Conservation (phyloP, 2,329 filamentous ascomycete species). For the Nemania sp. region DNA sequence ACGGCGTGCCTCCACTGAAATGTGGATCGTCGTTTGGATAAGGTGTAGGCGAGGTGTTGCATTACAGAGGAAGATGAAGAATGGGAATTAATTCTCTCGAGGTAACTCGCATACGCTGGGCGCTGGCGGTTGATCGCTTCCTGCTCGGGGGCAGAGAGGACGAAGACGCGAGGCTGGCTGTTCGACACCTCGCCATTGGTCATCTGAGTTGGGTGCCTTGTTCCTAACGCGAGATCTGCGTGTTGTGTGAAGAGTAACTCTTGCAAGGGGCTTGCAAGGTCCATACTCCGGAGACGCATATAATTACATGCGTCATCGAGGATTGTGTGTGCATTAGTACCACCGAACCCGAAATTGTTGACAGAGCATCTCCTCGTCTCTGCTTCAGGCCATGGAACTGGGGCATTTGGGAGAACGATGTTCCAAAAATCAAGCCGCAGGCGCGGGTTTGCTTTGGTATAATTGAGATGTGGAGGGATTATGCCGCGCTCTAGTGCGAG, state of each 20-base stretch:
- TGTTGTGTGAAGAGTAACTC: slow-evolving; percentile 19
- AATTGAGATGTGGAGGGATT: slow-evolving; percentile 48
- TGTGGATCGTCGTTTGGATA: slow-evolving; percentile 17
- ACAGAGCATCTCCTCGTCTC: slow-evolving; percentile 14
- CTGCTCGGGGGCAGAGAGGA: slow-evolving; percentile 20
- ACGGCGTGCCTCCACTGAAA: slow-evolving; percentile 16
- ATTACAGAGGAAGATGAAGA: neutral
- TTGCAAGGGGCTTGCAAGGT: neutral
- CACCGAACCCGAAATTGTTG: slow-evolving; percentile 26
- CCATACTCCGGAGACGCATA: slow-evolving; percentile 14
- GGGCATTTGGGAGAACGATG: slow-evolving; percentile 36
- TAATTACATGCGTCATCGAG: slow-evolving; percentile 27
- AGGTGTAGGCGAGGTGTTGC: slow-evolving; percentile 16
- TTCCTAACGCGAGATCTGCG: neutral
- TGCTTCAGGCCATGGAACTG: slow-evolving; percentile 11
- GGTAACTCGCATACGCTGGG: slow-evolving; percentile 8
- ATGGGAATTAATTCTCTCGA: neutral
- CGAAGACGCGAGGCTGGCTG: slow-evolving; percentile 13
- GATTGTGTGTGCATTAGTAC: slow-evolving; percentile 23
- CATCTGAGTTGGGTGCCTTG: slow-evolving; percentile 31
- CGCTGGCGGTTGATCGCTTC: slow-evolving; percentile 26
- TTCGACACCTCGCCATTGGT: slow-evolving; percentile 11
- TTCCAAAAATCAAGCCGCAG: slow-evolving; percentile 44
- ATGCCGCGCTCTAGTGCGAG: slow-evolving; percentile 47
- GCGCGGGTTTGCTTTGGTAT: slow-evolving; percentile 45